These are phyloP conservation scores for Alnus glutinosa DNA, from an alignment of 306 rosid species.

Conservation along the genomic window DNA sequence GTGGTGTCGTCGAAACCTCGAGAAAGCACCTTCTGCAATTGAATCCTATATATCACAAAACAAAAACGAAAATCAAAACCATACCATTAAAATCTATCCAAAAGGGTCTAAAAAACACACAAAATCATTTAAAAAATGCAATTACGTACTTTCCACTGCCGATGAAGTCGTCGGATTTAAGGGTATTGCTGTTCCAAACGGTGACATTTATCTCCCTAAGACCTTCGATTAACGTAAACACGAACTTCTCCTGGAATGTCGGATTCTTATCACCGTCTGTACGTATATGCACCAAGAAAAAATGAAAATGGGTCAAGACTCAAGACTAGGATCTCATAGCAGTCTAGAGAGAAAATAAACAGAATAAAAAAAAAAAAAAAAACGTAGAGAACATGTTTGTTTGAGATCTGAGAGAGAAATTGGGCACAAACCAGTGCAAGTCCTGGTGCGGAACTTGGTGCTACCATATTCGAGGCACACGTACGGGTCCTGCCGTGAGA, in stretches of 20 bases:
- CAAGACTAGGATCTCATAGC: slow-evolving; percentile 11
- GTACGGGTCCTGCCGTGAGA: slow-evolving; percentile 85
- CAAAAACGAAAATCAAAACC: slow-evolving; percentile 18
- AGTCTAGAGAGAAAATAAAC: background rate
- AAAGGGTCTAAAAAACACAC: background rate
- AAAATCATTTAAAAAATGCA: background rate
- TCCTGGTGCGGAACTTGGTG: slow-evolving; percentile 66
- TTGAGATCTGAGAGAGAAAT: background rate
- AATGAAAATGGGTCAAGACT: slow-evolving; percentile 8
- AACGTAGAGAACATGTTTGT: background rate
- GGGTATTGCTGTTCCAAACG: slow-evolving; percentile 88
- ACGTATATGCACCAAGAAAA: background rate
- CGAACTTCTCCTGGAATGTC: slow-evolving; percentile 74
- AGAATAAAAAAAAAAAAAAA: too few species aligned
- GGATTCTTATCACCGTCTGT: slow-evolving; percentile 79
- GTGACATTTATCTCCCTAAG: slow-evolving; percentile 62
- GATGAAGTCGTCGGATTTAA: slow-evolving; percentile 71
- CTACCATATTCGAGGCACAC: slow-evolving; percentile 76
- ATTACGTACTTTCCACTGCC: slow-evolving; percentile 69
- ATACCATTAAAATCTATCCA: slow-evolving; percentile 3
- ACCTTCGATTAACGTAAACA: slow-evolving; percentile 71
- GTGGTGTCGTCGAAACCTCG: slow-evolving; percentile 75
- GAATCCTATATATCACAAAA: slow-evolving; percentile 42
- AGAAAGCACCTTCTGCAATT: slow-evolving; percentile 68
- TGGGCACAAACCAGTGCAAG: slow-evolving; percentile 62